These are phyloP conservation scores for Boletellus ananiceps DNA, from an alignment of 768 basidiomycete genomes.

Conservation along the genomic window DNA sequence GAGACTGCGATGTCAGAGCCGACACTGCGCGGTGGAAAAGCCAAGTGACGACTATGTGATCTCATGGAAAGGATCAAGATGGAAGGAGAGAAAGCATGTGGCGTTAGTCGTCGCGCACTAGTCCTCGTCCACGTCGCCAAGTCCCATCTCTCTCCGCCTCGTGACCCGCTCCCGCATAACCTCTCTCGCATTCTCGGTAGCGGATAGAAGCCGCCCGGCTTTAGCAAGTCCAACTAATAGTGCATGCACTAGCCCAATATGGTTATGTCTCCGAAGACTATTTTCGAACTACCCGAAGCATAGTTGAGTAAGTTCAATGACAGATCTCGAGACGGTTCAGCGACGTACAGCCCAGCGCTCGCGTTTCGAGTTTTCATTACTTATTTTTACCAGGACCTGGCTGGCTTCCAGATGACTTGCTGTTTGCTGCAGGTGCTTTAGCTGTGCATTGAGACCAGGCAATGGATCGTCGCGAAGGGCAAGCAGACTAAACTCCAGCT, in stretches of 20 bases:
- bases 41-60: slow-evolving; percentile 3
- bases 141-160: slow-evolving; percentile 37
- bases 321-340: not conserved
- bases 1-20: not conserved
- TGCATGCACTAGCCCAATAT: slow-evolving; percentile 75
- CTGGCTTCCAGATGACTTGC: slow-evolving; percentile 42
- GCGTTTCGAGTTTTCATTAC: slow-evolving; percentile 68
- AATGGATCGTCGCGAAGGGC: slow-evolving; percentile 82
- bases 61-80: slow-evolving; percentile 4
- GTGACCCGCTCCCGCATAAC: slow-evolving; percentile 42
- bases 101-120: slow-evolving; percentile 15
- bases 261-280: slow-evolving; percentile 80
- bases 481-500: slow-evolving; percentile 92
- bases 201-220: slow-evolving; percentile 54
- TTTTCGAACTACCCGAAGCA: slow-evolving; percentile 70
- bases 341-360: slow-evolving; percentile 75
- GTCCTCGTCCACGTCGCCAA: slow-evolving; percentile 41
- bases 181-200: slow-evolving; percentile 42
- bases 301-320: not conserved
- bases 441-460: slow-evolving; percentile 57
- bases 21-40: slow-evolving; percentile 1
- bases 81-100: not conserved
- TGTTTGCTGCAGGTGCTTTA: slow-evolving; percentile 45
- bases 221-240: slow-evolving; percentile 72
- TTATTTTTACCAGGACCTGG: slow-evolving; percentile 52